Base-by-base conservation (phyloP, 2,329 filamentous ascomycete genomes). In the Clonostachys solani region DNA sequence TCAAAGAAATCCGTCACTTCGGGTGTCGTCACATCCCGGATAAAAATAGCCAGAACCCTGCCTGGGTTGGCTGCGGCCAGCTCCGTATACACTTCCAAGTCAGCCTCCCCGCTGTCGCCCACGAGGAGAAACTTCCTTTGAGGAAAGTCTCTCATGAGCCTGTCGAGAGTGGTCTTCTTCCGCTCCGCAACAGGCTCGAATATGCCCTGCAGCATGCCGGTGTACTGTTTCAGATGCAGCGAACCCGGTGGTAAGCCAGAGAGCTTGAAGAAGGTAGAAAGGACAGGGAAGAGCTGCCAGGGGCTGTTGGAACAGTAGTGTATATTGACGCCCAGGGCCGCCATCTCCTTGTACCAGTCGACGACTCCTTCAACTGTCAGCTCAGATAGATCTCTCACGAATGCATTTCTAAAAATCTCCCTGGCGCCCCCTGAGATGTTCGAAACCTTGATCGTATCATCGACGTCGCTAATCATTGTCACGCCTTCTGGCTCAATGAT, bases 221-320 rank as follows among this genome's bases (percentile, higher is more conserved):
- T 89, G 66, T 99, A 99, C 54, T 95, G 90, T 65, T 99, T 99
- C 54, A 99, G 67, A 62, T 99, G 95, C 54, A 97, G 88, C 0
- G 92, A 96, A 0, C 94, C 95, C 1, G 81, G 81, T 0, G 94
- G 94, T 2, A 99, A 71, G 2, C 87, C 87, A 7, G 88, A 87
- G 38, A 86, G 68, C 53, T 84, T 83, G 64, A 97, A 95, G 63
- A 87, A 99, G 46, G 81, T 89, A 6, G 89, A 86, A 12, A 99
- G 72, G 3, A 97, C 83, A 0, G 94, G 94, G 57, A 89, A 99
- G 7, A 99, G 77, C 63, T 99, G 95, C 95, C 95, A 99, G 1
- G 94, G 94, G 44, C 92, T 95, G 66, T 99, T 99, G n/a, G 94
- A 99, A 54, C 96, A 95, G 64, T 99, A 99, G 62, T 99, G 95